Percentiles rank a stretch among this genome's conserved stretches.
phyloP scores from a whole-genome alignment of 73 alveolate genomes.

The Paramecium octaurelia region DNA sequence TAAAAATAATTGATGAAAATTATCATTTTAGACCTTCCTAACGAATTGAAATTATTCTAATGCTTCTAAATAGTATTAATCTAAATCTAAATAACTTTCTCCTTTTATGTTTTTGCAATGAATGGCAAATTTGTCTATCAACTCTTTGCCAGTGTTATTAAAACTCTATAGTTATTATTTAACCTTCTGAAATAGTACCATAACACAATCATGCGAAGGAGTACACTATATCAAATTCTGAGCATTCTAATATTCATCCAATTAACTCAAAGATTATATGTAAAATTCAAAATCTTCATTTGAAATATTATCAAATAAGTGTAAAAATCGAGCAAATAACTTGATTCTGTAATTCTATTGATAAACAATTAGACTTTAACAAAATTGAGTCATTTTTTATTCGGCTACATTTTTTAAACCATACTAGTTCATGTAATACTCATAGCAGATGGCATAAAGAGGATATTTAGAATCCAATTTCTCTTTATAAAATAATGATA shows the following conservation, averaged over 20 bases:
- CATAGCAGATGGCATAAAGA: not conserved
- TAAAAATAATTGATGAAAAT: not conserved
- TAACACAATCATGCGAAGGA: not conserved
- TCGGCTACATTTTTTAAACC: slow-evolving; percentile 30
- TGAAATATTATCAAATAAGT: not conserved
- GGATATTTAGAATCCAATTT: slow-evolving; percentile 4
- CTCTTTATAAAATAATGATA: slow-evolving; percentile 27
- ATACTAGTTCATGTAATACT: slow-evolving; percentile 15
- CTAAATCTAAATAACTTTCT: not conserved
- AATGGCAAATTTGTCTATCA: not conserved
- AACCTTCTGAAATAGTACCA: not conserved
- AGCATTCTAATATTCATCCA: not conserved
- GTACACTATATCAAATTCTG: not conserved
- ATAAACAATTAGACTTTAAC: not conserved
- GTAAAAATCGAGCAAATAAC: slow-evolving; percentile 17
- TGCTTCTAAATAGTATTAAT: not conserved
- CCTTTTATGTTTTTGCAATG: not conserved
- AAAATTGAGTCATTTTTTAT: slow-evolving; percentile 7
- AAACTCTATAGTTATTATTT: not conserved
- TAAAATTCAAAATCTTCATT: slow-evolving; percentile 38
- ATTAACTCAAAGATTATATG: not conserved
- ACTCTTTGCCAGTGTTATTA: not conserved
- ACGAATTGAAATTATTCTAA: not conserved
- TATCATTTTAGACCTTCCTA: not conserved
- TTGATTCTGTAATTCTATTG: not conserved